Conservation (phyloP, 73 alveolate genomes). For the Blepharisma stoltei region DNA sequence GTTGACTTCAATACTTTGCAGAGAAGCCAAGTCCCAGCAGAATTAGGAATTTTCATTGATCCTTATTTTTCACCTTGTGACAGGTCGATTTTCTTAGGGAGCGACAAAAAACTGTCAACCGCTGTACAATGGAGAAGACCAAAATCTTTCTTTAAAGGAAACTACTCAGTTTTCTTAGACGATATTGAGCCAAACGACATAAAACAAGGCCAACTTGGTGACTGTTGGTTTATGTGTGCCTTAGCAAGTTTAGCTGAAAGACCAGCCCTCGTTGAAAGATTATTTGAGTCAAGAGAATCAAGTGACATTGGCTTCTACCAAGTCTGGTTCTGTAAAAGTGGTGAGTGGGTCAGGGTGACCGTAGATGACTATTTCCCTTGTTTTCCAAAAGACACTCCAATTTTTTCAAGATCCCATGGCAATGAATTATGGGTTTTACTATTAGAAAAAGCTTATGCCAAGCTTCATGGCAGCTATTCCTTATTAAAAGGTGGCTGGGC, state of each 20-base stretch:
- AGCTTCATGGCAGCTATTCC: constrained; percentile 86
- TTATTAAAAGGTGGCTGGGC: constrained; percentile 85
- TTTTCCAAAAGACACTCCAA: constrained; percentile 94
- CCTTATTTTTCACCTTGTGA: constrained; percentile 10
- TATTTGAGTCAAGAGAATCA: constrained; percentile 82
- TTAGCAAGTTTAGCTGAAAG: constrained; percentile 78
- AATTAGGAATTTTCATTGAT: neutral
- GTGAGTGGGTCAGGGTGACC: constrained; percentile 96
- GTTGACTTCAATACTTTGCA: neutral
- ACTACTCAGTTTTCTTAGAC: constrained; percentile 58
- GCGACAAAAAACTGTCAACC: neutral
- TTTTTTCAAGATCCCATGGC: constrained; percentile 74
- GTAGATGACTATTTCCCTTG: constrained; percentile 98
- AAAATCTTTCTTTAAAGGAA: constrained; percentile 40
- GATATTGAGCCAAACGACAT: constrained; percentile 81
- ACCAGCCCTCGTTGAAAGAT: constrained; percentile 79
- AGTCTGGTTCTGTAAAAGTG: constrained; percentile 91
- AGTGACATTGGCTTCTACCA: constrained; percentile 88
- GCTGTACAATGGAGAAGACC: constrained; percentile 65
- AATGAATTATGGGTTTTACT: constrained; percentile 94
- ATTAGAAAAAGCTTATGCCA: constrained; percentile 97
- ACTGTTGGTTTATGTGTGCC: constrained; percentile 84
- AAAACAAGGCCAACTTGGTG: constrained; percentile 73
- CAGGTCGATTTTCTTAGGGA: constrained; percentile 6
- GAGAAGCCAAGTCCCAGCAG: neutral